Base-by-base conservation (phyloP, 441 rosid species). In the Erodium chrysanthum region DNA sequence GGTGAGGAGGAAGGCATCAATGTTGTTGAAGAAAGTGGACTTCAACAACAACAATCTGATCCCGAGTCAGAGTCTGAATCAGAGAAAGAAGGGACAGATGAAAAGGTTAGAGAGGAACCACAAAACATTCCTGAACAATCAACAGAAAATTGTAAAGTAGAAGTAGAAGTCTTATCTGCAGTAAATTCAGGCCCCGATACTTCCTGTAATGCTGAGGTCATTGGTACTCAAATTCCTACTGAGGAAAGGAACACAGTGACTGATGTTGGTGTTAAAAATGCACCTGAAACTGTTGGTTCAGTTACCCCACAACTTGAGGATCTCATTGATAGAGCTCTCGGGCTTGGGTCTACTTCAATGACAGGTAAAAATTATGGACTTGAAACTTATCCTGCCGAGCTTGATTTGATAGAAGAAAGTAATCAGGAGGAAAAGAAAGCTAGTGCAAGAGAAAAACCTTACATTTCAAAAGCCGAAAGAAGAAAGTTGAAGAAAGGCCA, bases 261-360 rank as follows among this genome's bases (percentile, higher is more conserved):
- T 70, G 76, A 71, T 74, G 60, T 74, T 63, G 78, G 67, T 50
- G 69, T 65, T 56, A 44, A 68, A 65, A 73, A 66, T 29, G 17
- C 64, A 67, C 79, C 85, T 71, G 78, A 71, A 73, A 65, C 33
- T 68, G 77, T 61, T 75, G 75, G 81, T 75, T 69, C 89, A 68
- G 83, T 81, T 35, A 84, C 80, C 64, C 85, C 88, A 37, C 83
- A 82, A 82, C 88, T 94, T 65, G 96, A 91, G 79, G 97, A 89
- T 80, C 93, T 94, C 72, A 87, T 94, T 68, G 98, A 94, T 75
- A 90, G 87, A 78, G 86, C 98, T 77, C 97, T 91, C 68, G 93
- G 86, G 69, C 90, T 94, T 66, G 98, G 97, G 73, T 78, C 92
- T 81, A 78, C 84, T 27, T 60, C 82, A 1, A 66, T 78, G 70